Base-by-base conservation (phyloP, 768 basidiomycete genomes). In the Crassisporium funariophilum region DNA sequence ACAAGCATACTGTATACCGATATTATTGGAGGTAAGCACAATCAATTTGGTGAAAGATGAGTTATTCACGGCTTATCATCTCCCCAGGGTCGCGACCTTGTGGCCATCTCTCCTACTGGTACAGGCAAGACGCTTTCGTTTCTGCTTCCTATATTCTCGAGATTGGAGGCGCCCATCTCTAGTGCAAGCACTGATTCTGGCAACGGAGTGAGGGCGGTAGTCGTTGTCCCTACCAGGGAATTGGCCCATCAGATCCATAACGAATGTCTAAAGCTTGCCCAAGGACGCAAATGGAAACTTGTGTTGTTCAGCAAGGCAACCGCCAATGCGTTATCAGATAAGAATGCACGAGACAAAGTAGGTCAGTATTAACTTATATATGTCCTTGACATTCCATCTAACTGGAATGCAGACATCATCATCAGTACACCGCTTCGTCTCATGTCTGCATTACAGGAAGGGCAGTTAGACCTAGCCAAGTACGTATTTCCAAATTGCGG, bases 91-190 rank as follows among this genome's bases (percentile, higher is more conserved):
- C 83, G 90, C 47, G 95, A 99, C 66, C 75, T 97, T 17, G 86
- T 90, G 43, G 95, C 95, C 21, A 88, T 98, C 15, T 97, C 97
- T 0, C 97, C 97, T 0, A 99, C 97, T 4, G 97, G 97, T 40
- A 95, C 91, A 8, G 97, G 97, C 49, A 99, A 99, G 73, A 99
- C 97, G 0, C 75, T 98, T 5, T 82, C 94, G 0, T 99, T 98
- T 66, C 75, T 97, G 11, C 69, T 97, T 12, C 95, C 97, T 0
- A 74, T 92, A 17, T 78, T 98, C 48, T 71, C 82, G 9, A 65
- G 72, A 13, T 68, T 92, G 5, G 69, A 68, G 11, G 64, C 74
- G 3, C 90, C 90, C 23, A 62, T 74, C 7, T 69, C 82, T 22
- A 77, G 73, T 46, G 61, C 71, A 27, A 75, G 76, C 44, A 52